Base-by-base conservation (phyloP, 1,284 basidiomycete species). In the Cryptococcus hybrid region DNA sequence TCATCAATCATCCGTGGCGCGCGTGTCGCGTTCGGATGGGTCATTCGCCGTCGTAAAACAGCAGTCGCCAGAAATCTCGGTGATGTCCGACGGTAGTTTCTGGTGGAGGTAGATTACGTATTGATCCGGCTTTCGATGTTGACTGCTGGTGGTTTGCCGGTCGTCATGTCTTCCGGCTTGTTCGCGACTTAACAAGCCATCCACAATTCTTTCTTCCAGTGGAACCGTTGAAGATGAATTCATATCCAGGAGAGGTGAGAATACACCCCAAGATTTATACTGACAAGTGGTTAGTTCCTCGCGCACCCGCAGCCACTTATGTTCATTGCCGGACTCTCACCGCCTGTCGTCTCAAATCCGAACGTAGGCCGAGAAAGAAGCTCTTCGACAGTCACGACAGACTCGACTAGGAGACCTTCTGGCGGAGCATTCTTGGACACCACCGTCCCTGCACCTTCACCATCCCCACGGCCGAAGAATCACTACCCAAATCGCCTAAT, bases 281-380 rank as follows among this genome's bases (percentile, higher is more conserved):
- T 42, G 9, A 42, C 60, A 60, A 18, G 55, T 47, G 30, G 18
- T 5, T 45, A 81, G 78, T 82, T 82, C 67, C 81, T 94, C 62
- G 82, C 84, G 46, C 92, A 95, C 75, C 85, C 91, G 52, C 86
- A 86, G 40, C 93, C 93, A 30, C 85, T 95, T 51, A 89, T 96
- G 88, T 95, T 95, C 71, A 88, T 93, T 36, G 90, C 90, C 30
- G 92, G 93, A 0, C 83, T 96, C 40, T 86, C 86, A 11, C 59
- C 68, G 38, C 38, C 73, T 46, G 57, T 67, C 60, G 12, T 48
- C 18, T 24, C 48, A 13, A 13, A 49, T 18, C n/a, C 43, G 24
- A 44, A 18, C 7, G 12, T 7, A 2, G 37, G 11, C 15, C 51
- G 68, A 13, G 62, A 61, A 15, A 46, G 65, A 39, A 56, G 58